These are phyloP conservation scores for Kodamaea plutei DNA, from an alignment of 1,139 yeast genomes.

Conservation along the genomic window DNA sequence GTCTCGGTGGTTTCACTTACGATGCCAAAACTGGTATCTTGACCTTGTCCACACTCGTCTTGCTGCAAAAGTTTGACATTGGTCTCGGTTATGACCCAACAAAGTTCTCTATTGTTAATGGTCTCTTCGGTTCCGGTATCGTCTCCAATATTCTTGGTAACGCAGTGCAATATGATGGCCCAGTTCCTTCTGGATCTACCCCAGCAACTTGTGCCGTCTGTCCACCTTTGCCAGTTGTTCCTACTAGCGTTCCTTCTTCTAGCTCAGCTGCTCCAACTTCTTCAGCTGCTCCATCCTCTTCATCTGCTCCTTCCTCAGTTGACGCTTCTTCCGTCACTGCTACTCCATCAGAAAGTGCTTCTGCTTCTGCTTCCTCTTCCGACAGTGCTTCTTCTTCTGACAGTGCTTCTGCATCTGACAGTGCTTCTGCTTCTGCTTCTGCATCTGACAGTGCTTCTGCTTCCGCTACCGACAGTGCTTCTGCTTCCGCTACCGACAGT, in stretches of 20 bases:
- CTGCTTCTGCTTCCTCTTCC: background rate
- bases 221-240: slow-evolving; percentile 1
- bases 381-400: background rate
- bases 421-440: background rate
- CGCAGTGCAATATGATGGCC: slow-evolving; percentile 15
- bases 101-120: slow-evolving; percentile 13
- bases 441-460: background rate
- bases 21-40: slow-evolving; percentile 15
- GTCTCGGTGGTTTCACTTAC: slow-evolving; percentile 12
- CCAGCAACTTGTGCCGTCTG: slow-evolving; percentile 14
- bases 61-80: slow-evolving; percentile 13
- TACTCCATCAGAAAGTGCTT: background rate
- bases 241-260: slow-evolving; percentile 2
- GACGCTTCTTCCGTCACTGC: background rate
- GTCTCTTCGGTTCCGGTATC: slow-evolving; percentile 13
- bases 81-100: slow-evolving; percentile 19
- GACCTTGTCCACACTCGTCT: slow-evolving; percentile 9
- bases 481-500: background rate
- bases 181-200: slow-evolving; percentile 12
- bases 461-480: slow-evolving; percentile 1
- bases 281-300: background rate
- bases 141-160: slow-evolving; percentile 7
- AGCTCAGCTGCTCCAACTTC: slow-evolving; percentile 1
- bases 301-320: background rate
- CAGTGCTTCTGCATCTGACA: background rate